Percentiles rank a stretch among this genome's conserved stretches.
Conservation (phyloP, 140 eudicot species). For the Oenanthe javanica region DNA sequence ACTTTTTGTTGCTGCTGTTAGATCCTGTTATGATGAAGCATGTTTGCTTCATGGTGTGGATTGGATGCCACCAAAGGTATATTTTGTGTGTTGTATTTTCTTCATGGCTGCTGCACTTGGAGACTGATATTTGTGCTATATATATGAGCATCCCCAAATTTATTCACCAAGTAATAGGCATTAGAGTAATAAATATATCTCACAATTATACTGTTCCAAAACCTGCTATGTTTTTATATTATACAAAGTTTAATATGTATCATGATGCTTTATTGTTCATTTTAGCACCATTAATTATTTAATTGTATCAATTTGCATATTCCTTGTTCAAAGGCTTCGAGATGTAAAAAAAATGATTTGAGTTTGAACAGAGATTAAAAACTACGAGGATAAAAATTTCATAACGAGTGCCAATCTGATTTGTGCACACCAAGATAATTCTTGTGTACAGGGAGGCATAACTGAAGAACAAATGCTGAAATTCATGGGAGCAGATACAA, state of each 20-base stretch:
- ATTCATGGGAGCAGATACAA: conserved; percentile 92
- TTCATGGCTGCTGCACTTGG: background rate
- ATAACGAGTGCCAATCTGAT: background rate
- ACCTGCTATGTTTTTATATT: background rate
- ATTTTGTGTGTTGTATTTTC: background rate
- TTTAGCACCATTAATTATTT: too few species aligned
- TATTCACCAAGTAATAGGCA: background rate
- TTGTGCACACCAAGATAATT: conserved; percentile 10
- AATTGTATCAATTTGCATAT: background rate
- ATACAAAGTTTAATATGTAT: background rate
- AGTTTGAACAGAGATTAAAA: background rate
- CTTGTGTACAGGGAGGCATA: conserved; percentile 75
- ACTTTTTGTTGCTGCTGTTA: conserved; percentile 97
- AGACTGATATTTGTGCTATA: background rate
- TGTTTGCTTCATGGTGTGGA: conserved; percentile 95
- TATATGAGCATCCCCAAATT: background rate
- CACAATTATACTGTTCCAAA: background rate
- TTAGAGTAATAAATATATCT: background rate
- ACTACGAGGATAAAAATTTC: background rate
- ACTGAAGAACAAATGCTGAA: conserved; percentile 98
- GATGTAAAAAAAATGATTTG: background rate
- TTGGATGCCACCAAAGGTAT: conserved; percentile 99
- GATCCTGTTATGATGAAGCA: conserved; percentile 91
- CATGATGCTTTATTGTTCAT: background rate
- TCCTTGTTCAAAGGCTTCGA: background rate